A percentile compares a stretch with the other conserved stretches of the same genome.
Conservation (phyloP, 75 land plant species). For the Sequoiadendron giganteum region DNA sequence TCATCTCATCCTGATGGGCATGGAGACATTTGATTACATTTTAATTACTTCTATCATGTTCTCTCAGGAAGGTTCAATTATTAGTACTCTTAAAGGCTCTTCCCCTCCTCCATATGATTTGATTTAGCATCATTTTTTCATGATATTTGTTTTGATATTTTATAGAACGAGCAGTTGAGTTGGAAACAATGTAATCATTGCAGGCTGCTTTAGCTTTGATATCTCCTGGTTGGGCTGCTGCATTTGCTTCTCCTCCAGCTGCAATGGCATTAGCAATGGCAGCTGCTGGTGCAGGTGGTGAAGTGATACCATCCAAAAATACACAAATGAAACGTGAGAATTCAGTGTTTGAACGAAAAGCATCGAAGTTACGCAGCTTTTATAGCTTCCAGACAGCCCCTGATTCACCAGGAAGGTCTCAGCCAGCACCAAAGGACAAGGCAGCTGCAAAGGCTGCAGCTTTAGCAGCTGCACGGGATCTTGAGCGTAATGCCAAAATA, state of each 20-base stretch:
- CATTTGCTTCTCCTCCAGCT: slow-evolving; percentile 99
- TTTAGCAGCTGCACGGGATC: slow-evolving; percentile 94
- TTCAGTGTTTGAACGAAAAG: slow-evolving; percentile 64
- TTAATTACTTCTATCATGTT: neutral
- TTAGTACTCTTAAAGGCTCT: neutral
- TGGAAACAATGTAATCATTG: neutral
- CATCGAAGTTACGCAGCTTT: slow-evolving; percentile 66
- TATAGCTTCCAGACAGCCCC: slow-evolving; percentile 75
- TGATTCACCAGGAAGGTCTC: slow-evolving; percentile 43
- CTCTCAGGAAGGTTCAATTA: neutral
- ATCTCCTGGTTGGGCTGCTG: slow-evolving; percentile 97
- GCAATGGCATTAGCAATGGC: slow-evolving; percentile 99
- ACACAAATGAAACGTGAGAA: slow-evolving; percentile 62
- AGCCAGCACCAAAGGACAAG: slow-evolving; percentile 71
- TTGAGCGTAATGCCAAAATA: slow-evolving; percentile 94
- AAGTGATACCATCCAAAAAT: slow-evolving; percentile 38
- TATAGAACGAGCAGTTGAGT: neutral
- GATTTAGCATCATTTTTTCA: neutral
- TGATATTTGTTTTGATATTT: neutral
- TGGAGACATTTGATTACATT: neutral
- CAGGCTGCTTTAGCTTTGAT: slow-evolving; percentile 98
- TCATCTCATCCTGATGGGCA: too few relatives aligned
- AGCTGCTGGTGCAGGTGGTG: slow-evolving; percentile 97
- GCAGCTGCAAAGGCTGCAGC: slow-evolving; percentile 98
- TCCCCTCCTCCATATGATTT: neutral